Evolutionary conservation across 2,329 filamentous ascomycete species (phyloP), one percentile per base, ranked within the genome.

Genomic region (Curvularia eragrostidis): DNA sequence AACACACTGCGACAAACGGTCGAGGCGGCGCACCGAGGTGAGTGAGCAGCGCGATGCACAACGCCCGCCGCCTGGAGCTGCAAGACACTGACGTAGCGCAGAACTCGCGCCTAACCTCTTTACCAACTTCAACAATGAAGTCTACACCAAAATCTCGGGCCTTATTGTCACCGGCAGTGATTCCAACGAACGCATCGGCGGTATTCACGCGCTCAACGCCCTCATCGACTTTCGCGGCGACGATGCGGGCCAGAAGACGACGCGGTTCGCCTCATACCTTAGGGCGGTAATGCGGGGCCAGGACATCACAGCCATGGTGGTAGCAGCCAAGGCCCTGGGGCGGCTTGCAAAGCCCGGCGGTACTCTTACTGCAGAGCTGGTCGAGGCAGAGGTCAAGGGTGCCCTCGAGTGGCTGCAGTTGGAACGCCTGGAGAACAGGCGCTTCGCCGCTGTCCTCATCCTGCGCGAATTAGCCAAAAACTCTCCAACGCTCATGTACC

Each of bases 191-290:
- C 89, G 93, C 57, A 87, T 97, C 55, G 95, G 93, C 61, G 96
- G 95, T 51, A 90, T 99, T 61, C 89, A 95, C 69, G 94, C 94
- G 58, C 86, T 99, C 60, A 94, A 97, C 76, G 89, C 90, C 56
- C 87, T 99, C 53, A 94, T 98, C 77, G 93, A 97, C 76, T 97
- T 98, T 75, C 94, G 97, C 69, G 94, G 93, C 58, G 91, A 97
- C 68, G 96, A 99, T 79, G 87, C 91, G 23, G 92, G 91, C 34
- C 88, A 92, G 70, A 98, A 98, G 79, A 97, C 95, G 58, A 96
- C 94, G 28, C 88, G 95, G 54, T 99, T 98, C 74, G 92, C 92
- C 44, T 92, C 92, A 63, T 96, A 94, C 71, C 86, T 99, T 58
- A 91, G 93, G 67, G 90, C 87, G 47, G 90, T 97, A 38, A 84